A percentile compares a stretch with the other conserved stretches of the same genome.
Evolutionary conservation across 768 basidiomycete genomes (phyloP).

Genomic region (Jaapia argillacea): DNA sequence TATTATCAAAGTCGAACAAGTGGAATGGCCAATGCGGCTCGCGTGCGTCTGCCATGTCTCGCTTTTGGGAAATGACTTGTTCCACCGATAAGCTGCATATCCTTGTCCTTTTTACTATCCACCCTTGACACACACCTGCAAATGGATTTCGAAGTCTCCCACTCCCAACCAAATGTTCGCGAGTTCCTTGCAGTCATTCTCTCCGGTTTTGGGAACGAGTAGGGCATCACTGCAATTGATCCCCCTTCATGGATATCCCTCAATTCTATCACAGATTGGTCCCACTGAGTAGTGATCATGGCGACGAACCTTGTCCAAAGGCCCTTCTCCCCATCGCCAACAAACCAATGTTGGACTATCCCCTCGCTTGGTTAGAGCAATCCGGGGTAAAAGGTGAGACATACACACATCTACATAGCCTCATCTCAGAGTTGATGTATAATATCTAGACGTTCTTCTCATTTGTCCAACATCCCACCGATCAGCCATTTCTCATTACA

Average conservation of each 20-base stretch:
- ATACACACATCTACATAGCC: slow-evolving; percentile 2
- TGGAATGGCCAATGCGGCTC: no score
- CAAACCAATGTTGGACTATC: slow-evolving; percentile 77
- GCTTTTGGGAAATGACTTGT: no score
- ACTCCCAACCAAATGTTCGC: slow-evolving; percentile 38
- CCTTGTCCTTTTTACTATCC: no score
- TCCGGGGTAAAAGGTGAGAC: slow-evolving; percentile 71
- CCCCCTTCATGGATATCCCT: neutral
- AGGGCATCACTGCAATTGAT: slow-evolving; percentile 17
- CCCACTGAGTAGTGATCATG: slow-evolving; percentile 39
- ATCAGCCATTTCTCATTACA: slow-evolving; percentile 69
- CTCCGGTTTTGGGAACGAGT: slow-evolving; percentile 92
- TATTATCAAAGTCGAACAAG: no score
- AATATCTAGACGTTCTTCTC: slow-evolving; percentile 82
- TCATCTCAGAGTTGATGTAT: no score
- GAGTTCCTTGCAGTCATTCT: slow-evolving; percentile 88
- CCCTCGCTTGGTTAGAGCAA: slow-evolving; percentile 78
- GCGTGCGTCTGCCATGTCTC: no score
- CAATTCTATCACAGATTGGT: slow-evolving; percentile 37
- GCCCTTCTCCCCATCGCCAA: slow-evolving; percentile 84
- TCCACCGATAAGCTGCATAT: no score
- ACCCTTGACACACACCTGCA: slow-evolving; percentile 7
- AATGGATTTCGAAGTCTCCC: slow-evolving; percentile 59
- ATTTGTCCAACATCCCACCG: slow-evolving; percentile 78
- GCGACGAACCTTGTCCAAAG: slow-evolving; percentile 79